phyloP scores from a whole-genome alignment of 169 alveolate genomes.

The Plasmodium vivax region DNA sequence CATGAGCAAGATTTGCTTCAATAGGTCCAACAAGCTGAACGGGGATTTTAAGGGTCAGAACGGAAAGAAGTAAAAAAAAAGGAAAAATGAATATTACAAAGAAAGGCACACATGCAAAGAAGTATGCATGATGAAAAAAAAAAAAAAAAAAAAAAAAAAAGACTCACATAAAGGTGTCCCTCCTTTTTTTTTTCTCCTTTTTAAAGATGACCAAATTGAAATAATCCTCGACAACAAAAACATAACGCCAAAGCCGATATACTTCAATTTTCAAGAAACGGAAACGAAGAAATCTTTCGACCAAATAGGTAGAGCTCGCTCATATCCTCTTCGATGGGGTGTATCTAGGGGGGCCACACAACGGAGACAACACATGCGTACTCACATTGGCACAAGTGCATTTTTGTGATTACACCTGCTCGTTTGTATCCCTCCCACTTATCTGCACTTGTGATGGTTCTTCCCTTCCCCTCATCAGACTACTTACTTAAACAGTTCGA shows the following conservation, averaged over 20 bases:
- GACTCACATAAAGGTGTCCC: neutral
- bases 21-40: conserved; percentile 51
- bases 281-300: conserved; percentile 71
- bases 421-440: neutral
- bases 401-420: neutral
- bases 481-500: conserved; percentile 61
- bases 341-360: conserved; percentile 8
- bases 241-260: conserved; percentile 73
- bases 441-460: neutral
- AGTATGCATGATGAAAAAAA: neutral
- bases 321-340: conserved; percentile 10
- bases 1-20: conserved; percentile 58
- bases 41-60: conserved; percentile 70
- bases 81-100: neutral
- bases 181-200: neutral
- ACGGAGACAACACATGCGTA: neutral
- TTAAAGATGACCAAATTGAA: conserved; percentile 69
- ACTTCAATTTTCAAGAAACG: conserved; percentile 59
- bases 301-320: conserved; percentile 62
- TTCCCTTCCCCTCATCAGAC: conserved; percentile 42
- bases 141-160: neutral
- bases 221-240: conserved; percentile 66
- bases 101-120: neutral
- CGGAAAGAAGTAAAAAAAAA: conserved; percentile 2
- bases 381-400: conserved; percentile 3